These are phyloP conservation scores for Claviceps fusiformis DNA, from an alignment of 2,329 filamentous ascomycete genomes.

Conservation along the genomic window DNA sequence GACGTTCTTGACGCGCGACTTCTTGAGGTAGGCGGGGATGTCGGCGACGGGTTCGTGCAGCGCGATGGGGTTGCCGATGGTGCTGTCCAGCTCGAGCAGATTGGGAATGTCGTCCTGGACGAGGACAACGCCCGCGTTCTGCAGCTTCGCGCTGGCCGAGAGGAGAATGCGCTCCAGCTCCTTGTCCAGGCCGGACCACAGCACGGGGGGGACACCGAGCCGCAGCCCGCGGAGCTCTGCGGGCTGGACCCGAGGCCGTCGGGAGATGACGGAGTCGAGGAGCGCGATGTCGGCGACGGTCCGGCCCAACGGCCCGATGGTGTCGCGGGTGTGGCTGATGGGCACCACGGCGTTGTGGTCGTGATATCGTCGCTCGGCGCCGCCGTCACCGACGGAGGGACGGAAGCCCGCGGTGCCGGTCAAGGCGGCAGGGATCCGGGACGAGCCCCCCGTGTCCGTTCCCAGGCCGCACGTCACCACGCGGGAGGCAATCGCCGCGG, in stretches of 20 bases:
- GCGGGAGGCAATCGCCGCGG: conserved; percentile 9
- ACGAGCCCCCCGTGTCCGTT: conserved; percentile 11
- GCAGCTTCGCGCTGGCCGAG: conserved; percentile 2
- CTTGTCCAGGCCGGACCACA: conserved; percentile 8
- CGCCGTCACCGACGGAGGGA: conserved; percentile 8
- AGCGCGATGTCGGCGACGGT: conserved; percentile 53
- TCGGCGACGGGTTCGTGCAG: conserved; percentile 6
- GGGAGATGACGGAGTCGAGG: conserved; percentile 49
- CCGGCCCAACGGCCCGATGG: conserved; percentile 49
- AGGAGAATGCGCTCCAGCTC: conserved; percentile 3
- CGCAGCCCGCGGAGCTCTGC: conserved; percentile 3
- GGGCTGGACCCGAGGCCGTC: conserved; percentile 17
- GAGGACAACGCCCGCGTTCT: conserved; percentile 5
- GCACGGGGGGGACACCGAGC: conserved; percentile 7
- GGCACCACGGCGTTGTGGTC: conserved; percentile 38
- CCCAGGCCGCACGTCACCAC: conserved; percentile 10
- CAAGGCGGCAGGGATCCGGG: conserved; percentile 10
- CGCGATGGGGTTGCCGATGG: conserved; percentile 3
- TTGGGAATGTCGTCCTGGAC: conserved; percentile 8
- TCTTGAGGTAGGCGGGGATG: conserved; percentile 6
- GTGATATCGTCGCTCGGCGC: conserved; percentile 6
- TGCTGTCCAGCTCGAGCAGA: conserved; percentile 4
- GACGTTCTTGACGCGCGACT: conserved; percentile 1
- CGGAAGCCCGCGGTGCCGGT: conserved; percentile 10
- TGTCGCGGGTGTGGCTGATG: conserved; percentile 51